phyloP scores from a whole-genome alignment of 148 eudicot species.

The Dysphania ambrosioides region DNA sequence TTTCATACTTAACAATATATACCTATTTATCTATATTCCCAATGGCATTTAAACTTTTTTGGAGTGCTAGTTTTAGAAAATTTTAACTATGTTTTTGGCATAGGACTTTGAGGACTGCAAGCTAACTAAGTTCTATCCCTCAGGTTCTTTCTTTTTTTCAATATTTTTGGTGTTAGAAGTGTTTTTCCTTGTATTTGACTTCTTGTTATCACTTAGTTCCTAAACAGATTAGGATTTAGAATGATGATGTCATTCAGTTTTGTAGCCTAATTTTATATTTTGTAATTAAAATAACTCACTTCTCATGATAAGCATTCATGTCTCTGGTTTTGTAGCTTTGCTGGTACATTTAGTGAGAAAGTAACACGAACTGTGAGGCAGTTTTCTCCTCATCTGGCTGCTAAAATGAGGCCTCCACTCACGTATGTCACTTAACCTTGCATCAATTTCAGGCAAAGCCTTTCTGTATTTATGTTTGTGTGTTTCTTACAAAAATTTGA shows the following conservation, averaged over 20 bases:
- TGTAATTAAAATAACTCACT: not conserved
- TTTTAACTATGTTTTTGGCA: not conserved
- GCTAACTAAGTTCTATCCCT: not conserved
- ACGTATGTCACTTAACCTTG: conserved; percentile 53
- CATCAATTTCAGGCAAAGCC: not conserved
- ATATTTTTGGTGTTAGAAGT: not conserved
- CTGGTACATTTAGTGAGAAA: conserved; percentile 84
- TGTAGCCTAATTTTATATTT: not conserved
- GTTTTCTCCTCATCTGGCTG: conserved; percentile 94
- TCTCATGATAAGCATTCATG: not conserved
- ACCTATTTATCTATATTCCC: not conserved
- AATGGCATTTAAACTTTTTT: not conserved
- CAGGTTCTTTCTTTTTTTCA: not conserved
- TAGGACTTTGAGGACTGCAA: not conserved
- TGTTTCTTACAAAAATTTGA: conserved; percentile 21
- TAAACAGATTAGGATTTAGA: not conserved
- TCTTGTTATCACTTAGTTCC: not conserved
- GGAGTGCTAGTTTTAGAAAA: not conserved
- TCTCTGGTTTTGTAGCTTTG: conserved; percentile 59
- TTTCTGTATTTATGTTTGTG: conserved; percentile 3
- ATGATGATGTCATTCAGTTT: not conserved
- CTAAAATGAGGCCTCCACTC: conserved; percentile 97
- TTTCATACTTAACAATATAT: not conserved
- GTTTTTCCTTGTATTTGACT: not conserved
- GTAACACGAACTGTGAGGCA: conserved; percentile 84